These are phyloP conservation scores for Pulveroboletus sp. DNA, from an alignment of 768 basidiomycete genomes.

Conservation along the genomic window DNA sequence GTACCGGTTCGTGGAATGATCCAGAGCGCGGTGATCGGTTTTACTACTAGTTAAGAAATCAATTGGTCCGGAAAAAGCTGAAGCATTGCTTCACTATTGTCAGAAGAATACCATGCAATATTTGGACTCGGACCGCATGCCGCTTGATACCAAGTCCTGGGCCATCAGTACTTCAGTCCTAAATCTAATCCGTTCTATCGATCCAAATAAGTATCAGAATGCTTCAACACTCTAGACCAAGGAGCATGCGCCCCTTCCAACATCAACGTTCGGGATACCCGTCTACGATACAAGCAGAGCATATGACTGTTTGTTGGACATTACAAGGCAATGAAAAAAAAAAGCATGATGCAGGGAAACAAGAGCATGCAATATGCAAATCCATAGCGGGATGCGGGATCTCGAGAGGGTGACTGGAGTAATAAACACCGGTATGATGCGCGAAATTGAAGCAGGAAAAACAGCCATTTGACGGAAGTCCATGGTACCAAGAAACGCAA, in stretches of 20 bases:
- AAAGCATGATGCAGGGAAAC: constrained; percentile 15
- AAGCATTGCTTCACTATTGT: too few species aligned
- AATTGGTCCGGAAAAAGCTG: too few species aligned
- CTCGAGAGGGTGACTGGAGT: constrained; percentile 12
- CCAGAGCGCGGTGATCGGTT: too few species aligned
- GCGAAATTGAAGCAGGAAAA: constrained; percentile 15
- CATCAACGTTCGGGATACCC: constrained; percentile 7
- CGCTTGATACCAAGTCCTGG: too few species aligned
- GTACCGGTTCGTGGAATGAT: too few species aligned
- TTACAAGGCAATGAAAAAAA: constrained; percentile 20
- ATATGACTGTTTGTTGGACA: constrained; percentile 15
- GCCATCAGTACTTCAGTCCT: too few species aligned
- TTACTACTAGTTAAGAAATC: too few species aligned
- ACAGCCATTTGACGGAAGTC: constrained; percentile 12
- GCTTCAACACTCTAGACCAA: background rate
- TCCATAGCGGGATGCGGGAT: constrained; percentile 26
- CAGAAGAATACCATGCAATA: too few species aligned
- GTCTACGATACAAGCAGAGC: constrained; percentile 31
- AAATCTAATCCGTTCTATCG: background rate
- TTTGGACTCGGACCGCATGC: too few species aligned
- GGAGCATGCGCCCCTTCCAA: constrained; percentile 2
- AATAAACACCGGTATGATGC: constrained; percentile 15
- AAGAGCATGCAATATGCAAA: constrained; percentile 23
- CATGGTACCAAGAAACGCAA: constrained; percentile 25
- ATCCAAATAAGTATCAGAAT: background rate